phyloP scores from a whole-genome alignment of 2,329 filamentous ascomycete species.

The Alternaria sp. region DNA sequence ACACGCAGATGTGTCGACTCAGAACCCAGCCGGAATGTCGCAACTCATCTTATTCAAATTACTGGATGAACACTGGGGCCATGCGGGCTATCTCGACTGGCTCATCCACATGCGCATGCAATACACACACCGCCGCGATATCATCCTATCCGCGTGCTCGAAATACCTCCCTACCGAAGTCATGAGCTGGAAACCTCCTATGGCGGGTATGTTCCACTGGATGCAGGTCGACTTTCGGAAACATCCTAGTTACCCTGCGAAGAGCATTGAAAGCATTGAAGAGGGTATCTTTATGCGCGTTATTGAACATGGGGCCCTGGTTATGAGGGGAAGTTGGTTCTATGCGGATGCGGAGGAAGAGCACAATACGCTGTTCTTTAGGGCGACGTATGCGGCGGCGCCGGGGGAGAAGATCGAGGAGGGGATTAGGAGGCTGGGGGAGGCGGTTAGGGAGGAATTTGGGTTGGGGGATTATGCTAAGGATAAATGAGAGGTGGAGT shows the following conservation, averaged over 20 bases:
- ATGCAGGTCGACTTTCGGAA: slow-evolving; percentile 69
- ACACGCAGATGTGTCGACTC: slow-evolving; percentile 82
- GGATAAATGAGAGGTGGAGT: background rate
- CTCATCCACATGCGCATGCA: slow-evolving; percentile 79
- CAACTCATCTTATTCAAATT: slow-evolving; percentile 88
- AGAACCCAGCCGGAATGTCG: slow-evolving; percentile 83
- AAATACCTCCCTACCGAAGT: slow-evolving; percentile 74
- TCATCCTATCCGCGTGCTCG: slow-evolving; percentile 80
- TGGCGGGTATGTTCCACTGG: slow-evolving; percentile 96
- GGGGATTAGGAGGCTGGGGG: slow-evolving; percentile 69
- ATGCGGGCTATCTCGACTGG: slow-evolving; percentile 88
- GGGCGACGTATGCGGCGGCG: slow-evolving; percentile 87
- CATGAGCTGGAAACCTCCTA: slow-evolving; percentile 79
- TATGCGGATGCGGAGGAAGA: slow-evolving; percentile 70
- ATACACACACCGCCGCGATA: slow-evolving; percentile 81
- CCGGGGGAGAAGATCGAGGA: slow-evolving; percentile 59
- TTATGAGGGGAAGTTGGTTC: slow-evolving; percentile 92
- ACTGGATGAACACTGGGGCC: slow-evolving; percentile 92
- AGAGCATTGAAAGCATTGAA: slow-evolving; percentile 70
- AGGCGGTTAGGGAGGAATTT: slow-evolving; percentile 71
- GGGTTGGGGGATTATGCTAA: slow-evolving; percentile 44
- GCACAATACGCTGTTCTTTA: slow-evolving; percentile 77
- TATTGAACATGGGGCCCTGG: slow-evolving; percentile 77
- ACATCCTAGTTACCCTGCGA: slow-evolving; percentile 65
- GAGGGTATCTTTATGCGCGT: slow-evolving; percentile 82